phyloP scores from a whole-genome alignment of 1,139 yeast species.

The Candida pseudocylindracea region DNA sequence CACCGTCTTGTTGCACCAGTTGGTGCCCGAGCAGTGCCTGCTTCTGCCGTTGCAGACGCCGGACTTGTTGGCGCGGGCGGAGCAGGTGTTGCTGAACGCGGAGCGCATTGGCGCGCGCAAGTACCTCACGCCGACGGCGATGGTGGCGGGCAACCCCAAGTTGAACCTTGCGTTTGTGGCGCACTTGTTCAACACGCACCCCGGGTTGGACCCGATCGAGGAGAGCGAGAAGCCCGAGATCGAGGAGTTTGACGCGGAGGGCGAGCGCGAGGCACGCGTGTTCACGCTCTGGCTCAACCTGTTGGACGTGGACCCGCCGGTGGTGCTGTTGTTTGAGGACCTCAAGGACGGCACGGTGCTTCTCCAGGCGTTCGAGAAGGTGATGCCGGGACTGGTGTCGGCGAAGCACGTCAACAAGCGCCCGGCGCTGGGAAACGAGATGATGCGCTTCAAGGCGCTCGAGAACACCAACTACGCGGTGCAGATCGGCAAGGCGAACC shows the following conservation, averaged over 20 bases:
- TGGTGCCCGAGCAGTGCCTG: constrained; percentile 70
- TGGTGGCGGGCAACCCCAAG: constrained; percentile 92
- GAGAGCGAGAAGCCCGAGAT: constrained; percentile 78
- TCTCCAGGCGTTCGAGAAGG: constrained; percentile 88
- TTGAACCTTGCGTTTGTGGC: constrained; percentile 95
- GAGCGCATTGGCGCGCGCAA: constrained; percentile 85
- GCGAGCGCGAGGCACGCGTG: constrained; percentile 98
- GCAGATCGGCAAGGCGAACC: constrained; percentile 80
- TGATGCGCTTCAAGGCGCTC: constrained; percentile 81
- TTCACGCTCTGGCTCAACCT: constrained; percentile 95
- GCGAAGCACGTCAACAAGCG: constrained; percentile 63
- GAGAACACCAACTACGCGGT: constrained; percentile 95
- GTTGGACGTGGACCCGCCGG: constrained; percentile 87
- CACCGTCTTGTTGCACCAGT: constrained; percentile 70
- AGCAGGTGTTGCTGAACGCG: constrained; percentile 63
- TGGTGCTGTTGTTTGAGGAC: constrained; percentile 80
- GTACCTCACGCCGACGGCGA: constrained; percentile 79
- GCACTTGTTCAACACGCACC: constrained; percentile 84
- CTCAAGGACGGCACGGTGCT: constrained; percentile 80
- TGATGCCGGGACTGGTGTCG: constrained; percentile 80
- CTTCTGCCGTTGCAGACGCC: constrained; percentile 55
- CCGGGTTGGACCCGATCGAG: constrained; percentile 90
- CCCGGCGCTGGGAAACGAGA: constrained; percentile 46
- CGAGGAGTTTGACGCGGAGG: constrained; percentile 96
- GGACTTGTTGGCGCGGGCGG: constrained; percentile 67